A percentile compares a stretch with the other conserved stretches of the same genome.
These are phyloP conservation scores for Laburnicola sp. DNA, from an alignment of 2,329 filamentous ascomycete genomes.

Conservation along the genomic window DNA sequence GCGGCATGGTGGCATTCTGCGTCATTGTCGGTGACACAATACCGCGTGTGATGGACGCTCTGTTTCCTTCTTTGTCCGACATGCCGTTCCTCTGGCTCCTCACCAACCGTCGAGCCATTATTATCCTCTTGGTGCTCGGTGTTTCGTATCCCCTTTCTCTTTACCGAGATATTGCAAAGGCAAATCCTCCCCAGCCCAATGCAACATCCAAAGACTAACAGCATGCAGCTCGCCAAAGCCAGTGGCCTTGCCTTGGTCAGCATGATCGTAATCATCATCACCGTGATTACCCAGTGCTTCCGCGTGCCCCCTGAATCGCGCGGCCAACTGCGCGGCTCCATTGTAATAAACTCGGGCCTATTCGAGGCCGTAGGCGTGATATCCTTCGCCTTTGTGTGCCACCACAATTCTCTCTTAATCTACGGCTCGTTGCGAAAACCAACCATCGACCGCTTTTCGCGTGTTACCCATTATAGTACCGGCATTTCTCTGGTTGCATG, in stretches of 20 bases:
- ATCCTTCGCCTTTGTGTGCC: conserved; percentile 80
- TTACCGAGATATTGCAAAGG: conserved; percentile 95
- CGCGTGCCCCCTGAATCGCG: conserved; percentile 71
- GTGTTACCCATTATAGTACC: conserved; percentile 92
- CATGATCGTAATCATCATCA: conserved; percentile 87
- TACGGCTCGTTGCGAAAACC: conserved; percentile 94
- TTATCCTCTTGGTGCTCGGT: conserved; percentile 82
- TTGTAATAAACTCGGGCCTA: conserved; percentile 83
- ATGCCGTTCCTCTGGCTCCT: conserved; percentile 81
- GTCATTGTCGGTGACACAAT: conserved; percentile 97
- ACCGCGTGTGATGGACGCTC: conserved; percentile 79
- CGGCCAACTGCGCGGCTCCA: conserved; percentile 69
- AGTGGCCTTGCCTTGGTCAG: conserved; percentile 90
- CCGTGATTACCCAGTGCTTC: conserved; percentile 82
- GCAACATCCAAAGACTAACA: conserved; percentile 36
- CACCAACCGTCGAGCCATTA: conserved; percentile 78
- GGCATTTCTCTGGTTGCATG: conserved; percentile 89
- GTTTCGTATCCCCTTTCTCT: conserved; percentile 89
- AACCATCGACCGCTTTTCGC: conserved; percentile 91
- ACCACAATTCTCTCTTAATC: conserved; percentile 96
- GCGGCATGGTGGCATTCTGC: conserved; percentile 97
- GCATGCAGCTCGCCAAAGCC: conserved; percentile 81
- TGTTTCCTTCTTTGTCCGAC: conserved; percentile 74
- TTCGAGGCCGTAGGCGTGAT: conserved; percentile 98
- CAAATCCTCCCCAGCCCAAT: conserved; percentile 12